A percentile compares a stretch with the other conserved stretches of the same genome.
Evolutionary conservation across 345 rosid species (phyloP).

Genomic region (Moricandia arvensis): DNA sequence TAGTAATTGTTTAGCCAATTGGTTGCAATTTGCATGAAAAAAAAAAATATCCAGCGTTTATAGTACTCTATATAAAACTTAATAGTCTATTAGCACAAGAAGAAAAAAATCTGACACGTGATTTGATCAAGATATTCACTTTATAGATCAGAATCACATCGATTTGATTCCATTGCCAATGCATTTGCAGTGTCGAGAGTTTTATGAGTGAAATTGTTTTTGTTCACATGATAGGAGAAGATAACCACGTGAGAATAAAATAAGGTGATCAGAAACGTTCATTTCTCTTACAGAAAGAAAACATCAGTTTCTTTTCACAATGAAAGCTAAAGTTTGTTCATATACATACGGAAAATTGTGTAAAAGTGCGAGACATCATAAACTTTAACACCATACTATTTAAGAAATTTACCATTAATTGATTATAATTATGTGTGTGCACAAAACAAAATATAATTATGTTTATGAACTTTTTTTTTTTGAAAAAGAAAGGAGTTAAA

Average conservation of each 20-base stretch:
- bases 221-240: slow-evolving; percentile 9
- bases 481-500: too few relatives aligned
- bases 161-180: slow-evolving; percentile 2
- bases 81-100: background rate
- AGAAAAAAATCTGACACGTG: slow-evolving; percentile 15
- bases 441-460: too few relatives aligned
- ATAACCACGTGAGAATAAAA: slow-evolving; percentile 1
- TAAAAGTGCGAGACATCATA: too few relatives aligned
- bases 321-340: background rate
- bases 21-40: slow-evolving; percentile 12
- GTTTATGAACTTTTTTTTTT: too few relatives aligned
- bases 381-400: too few relatives aligned
- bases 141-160: slow-evolving; percentile 17
- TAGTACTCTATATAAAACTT: background rate
- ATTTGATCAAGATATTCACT: slow-evolving; percentile 11
- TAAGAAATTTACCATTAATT: too few relatives aligned
- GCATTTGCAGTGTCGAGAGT: slow-evolving; percentile 6
- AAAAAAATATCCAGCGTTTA: too few relatives aligned
- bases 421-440: too few relatives aligned
- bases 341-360: background rate
- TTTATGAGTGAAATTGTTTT: background rate
- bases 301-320: background rate
- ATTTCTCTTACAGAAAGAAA: background rate
- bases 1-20: slow-evolving; percentile 24
- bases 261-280: background rate